phyloP scores from a whole-genome alignment of 177 flowering plant genomes.

The Vitis hybrid region DNA sequence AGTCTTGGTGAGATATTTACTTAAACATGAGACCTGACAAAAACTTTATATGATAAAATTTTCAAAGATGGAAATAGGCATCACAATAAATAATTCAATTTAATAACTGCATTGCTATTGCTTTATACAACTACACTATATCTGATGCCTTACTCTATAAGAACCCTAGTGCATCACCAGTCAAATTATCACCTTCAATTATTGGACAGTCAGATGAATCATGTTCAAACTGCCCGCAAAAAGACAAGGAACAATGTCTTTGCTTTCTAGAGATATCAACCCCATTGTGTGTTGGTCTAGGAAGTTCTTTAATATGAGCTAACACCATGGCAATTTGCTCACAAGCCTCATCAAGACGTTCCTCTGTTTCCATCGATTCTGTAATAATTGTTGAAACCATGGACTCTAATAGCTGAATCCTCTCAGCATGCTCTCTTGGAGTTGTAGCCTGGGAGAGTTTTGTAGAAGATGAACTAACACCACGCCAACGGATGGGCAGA shows the following conservation, averaged over 20 bases:
- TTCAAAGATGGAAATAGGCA: too few relatives aligned
- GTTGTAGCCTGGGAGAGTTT: conserved; percentile 21
- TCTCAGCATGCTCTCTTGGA: conserved; percentile 37
- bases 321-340: conserved; percentile 47
- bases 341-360: conserved; percentile 52
- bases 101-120: conserved; percentile 4
- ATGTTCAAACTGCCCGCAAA: conserved; percentile 69
- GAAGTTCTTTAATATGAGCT: conserved; percentile 49
- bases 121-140: conserved; percentile 1
- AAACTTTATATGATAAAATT: too few relatives aligned
- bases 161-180: conserved; percentile 54
- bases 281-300: conserved; percentile 38
- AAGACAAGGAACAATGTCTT: conserved; percentile 52
- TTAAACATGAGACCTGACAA: too few relatives aligned
- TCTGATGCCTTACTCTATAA: conserved; percentile 28
- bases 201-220: conserved; percentile 59
- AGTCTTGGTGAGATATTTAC: too few relatives aligned
- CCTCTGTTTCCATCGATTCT: conserved; percentile 56
- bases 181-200: conserved; percentile 50
- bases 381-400: conserved; percentile 61
- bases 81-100: too few relatives aligned
- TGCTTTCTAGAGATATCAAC: conserved; percentile 50
- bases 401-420: conserved; percentile 55
- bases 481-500: conserved; percentile 59
- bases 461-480: conserved; percentile 19